Evolutionary conservation across 371 early-diverging fungal species (phyloP).

Genomic region (Rhizomucor miehei): DNA sequence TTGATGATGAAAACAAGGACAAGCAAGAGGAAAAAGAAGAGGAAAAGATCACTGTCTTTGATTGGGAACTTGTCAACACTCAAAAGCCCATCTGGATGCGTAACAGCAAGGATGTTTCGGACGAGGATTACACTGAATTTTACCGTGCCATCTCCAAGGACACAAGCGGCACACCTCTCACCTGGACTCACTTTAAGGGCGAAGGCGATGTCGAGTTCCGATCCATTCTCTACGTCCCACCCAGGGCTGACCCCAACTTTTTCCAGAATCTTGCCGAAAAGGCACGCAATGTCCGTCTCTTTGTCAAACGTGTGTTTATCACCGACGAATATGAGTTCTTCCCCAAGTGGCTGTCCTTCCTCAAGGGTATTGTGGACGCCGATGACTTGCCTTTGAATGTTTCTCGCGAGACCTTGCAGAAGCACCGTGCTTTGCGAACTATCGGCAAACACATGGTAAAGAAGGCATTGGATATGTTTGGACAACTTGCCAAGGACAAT

Average conservation of each 20-base stretch:
- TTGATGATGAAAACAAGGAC: constrained; percentile 51
- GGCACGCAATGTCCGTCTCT: constrained; percentile 71
- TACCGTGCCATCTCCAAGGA: constrained; percentile 82
- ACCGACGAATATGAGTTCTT: constrained; percentile 85
- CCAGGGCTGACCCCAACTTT: constrained; percentile 61
- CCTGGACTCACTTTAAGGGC: constrained; percentile 76
- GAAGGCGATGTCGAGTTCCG: constrained; percentile 91
- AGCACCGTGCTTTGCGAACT: constrained; percentile 71
- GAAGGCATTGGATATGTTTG: constrained; percentile 88
- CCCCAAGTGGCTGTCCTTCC: constrained; percentile 71
- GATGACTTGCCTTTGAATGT: constrained; percentile 96
- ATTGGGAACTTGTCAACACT: constrained; percentile 71
- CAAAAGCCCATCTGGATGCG: constrained; percentile 95
- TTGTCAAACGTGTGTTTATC: constrained; percentile 94
- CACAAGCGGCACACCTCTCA: constrained; percentile 47
- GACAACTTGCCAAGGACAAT: constrained; percentile 64
- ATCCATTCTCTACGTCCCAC: constrained; percentile 84
- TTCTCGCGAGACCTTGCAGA: constrained; percentile 94
- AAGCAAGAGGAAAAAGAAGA: constrained; percentile 53
- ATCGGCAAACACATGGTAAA: constrained; percentile 84
- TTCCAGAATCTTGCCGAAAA: constrained; percentile 63
- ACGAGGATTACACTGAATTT: constrained; percentile 83
- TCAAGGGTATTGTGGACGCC: constrained; percentile 87
- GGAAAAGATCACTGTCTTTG: constrained; percentile 46
- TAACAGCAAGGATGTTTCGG: constrained; percentile 69